phyloP scores from a whole-genome alignment of 1,284 basidiomycete genomes.

The Mixia osmundae region DNA sequence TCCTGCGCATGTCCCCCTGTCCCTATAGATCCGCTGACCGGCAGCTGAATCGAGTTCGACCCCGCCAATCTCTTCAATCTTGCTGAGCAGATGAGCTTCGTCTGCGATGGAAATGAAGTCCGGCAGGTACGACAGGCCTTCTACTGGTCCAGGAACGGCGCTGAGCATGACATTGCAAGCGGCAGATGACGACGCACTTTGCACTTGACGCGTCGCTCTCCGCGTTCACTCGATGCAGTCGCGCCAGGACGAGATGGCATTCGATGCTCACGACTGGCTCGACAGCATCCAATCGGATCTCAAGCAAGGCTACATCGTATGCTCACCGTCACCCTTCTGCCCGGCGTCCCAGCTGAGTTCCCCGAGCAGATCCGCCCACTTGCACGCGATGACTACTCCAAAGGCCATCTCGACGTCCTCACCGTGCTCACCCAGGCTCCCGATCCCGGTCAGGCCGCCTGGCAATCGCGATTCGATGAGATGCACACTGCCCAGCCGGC shows the following conservation, averaged over 20 bases:
- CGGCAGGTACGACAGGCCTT: no score
- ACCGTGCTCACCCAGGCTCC: conserved; percentile 52
- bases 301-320: conserved; percentile 5
- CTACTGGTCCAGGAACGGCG: no score
- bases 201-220: no score
- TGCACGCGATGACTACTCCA: conserved; percentile 54
- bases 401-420: conserved; percentile 64
- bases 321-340: no score
- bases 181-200: no score
- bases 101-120: conserved; percentile 57
- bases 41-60: not conserved
- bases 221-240: no score
- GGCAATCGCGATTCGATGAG: conserved; percentile 40
- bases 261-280: no score
- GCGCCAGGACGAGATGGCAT: no score
- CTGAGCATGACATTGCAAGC: no score
- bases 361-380: conserved; percentile 55
- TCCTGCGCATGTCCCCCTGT: conserved; percentile 49
- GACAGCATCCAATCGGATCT: no score
- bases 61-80: conserved; percentile 21
- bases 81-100: conserved; percentile 48
- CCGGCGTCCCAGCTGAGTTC: conserved; percentile 2
- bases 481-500: conserved; percentile 26
- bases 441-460: conserved; percentile 46
- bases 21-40: conserved; percentile 22